Base-by-base conservation (phyloP, 2,329 filamentous ascomycete species). In the Fusarium penzigii region DNA sequence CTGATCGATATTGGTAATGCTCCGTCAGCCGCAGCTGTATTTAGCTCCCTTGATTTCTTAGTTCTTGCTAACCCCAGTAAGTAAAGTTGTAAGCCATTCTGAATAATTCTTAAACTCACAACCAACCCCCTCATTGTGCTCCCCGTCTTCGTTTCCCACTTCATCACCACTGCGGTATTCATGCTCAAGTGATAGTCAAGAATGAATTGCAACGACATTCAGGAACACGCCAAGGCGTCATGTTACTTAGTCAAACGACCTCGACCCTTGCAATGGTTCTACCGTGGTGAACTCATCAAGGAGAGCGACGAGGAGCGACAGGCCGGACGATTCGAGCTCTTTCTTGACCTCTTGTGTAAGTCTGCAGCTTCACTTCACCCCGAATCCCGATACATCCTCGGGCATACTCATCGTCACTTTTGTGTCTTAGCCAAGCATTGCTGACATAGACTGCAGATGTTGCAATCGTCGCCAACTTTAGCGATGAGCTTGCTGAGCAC, bases 401-500 rank as follows among this genome's bases (percentile, higher is more conserved):
- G 20, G 20, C 20, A 25, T 25, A 25, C 7, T 25, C 20, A 5
- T 25, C 20, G 7, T 7, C 20, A 7, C 20, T 5, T 25, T 25
- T 4, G 20, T 25, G 20, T 5, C 20, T 5, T 25, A 25, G 7
- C 7, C 20, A 4, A 25, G 5, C 20, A 25, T 25, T 25, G 7
- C 20, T 25, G 20, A 25, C 7, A 7, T 25, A 7, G 5, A 25
- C 11, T 14, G 5, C 3, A 71, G 69, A 73, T 46, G 75, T 78
- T 44, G 75, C 74, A 12, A 78, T 79, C 39, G 69, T 79, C n/a
- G 77, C 77, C 44, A 79, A 76, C 58, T 77, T 80, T 50, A 76
- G 75, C 46, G 76, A 79, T 49, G 70, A 75, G 38, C 69, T 79
- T 14, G 72, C 72, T 25, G 76, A 79, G 52, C 66, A 78, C 43